Conservation (phyloP, 2,329 filamentous ascomycete species). For the Phyllachora maydis region DNA sequence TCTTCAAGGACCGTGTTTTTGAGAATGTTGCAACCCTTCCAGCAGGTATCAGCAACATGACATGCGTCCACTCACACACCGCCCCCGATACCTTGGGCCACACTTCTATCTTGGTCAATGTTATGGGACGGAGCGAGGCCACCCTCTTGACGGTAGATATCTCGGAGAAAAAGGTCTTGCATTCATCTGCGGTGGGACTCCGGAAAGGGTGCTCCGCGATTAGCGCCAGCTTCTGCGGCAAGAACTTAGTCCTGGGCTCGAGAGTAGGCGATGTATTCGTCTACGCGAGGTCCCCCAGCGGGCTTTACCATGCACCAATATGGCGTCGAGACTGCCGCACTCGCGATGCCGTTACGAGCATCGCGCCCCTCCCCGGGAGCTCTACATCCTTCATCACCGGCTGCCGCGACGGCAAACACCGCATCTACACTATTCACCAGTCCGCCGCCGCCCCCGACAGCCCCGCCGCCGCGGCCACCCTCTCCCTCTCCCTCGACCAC, state of each 20-base stretch:
- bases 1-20: slow-evolving; percentile 16
- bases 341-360: slow-evolving; percentile 46
- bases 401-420: slow-evolving; percentile 57
- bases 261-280: slow-evolving; percentile 26
- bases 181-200: no score
- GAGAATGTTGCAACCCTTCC: no score
- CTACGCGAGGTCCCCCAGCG: slow-evolving; percentile 8
- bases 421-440: slow-evolving; percentile 32
- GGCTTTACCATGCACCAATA: slow-evolving; percentile 10
- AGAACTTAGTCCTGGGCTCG: slow-evolving; percentile 30
- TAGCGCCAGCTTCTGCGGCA: no score
- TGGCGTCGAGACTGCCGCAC: slow-evolving; percentile 17
- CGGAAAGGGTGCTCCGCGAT: no score
- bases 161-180: no score
- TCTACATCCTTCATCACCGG: slow-evolving; percentile 41
- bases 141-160: slow-evolving; percentile 17
- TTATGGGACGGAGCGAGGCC: slow-evolving; percentile 22
- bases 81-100: no score
- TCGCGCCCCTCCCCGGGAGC: slow-evolving; percentile 24
- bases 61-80: no score
- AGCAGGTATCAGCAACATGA: no score
- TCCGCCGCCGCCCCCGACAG: no score
- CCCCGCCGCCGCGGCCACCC: slow-evolving; percentile 5
- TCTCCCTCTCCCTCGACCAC: slow-evolving; percentile 34
- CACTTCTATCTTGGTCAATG: slow-evolving; percentile 22